These are phyloP conservation scores for Solanum virginianum DNA, from an alignment of 257 asterid species.

Conservation along the genomic window DNA sequence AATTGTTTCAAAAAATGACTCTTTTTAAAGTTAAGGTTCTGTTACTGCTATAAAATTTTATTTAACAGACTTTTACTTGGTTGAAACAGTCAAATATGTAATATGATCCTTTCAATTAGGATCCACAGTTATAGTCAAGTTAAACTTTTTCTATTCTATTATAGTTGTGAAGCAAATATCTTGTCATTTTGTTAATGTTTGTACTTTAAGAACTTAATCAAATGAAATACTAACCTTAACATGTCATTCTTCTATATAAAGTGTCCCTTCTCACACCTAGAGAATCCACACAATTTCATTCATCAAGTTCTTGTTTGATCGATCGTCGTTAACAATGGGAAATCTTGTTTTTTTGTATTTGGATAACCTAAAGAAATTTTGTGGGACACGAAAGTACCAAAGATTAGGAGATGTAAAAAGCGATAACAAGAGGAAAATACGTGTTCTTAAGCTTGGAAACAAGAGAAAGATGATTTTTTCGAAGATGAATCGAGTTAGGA, in stretches of 20 bases:
- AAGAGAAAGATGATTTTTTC: neutral
- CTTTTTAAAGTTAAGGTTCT: neutral
- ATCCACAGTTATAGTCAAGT: neutral
- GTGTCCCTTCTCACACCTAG: neutral
- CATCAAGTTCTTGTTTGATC: neutral
- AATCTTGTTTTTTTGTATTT: neutral
- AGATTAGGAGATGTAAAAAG: neutral
- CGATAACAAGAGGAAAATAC: neutral
- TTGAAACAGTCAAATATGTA: neutral
- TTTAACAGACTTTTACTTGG: neutral
- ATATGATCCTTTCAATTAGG: neutral
- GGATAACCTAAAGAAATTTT: conserved; percentile 7
- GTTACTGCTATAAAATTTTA: neutral
- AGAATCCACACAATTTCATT: neutral
- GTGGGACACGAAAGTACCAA: conserved; percentile 11
- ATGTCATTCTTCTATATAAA: neutral
- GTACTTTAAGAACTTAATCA: neutral
- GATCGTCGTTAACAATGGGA: neutral
- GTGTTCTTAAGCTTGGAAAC: conserved; percentile 1
- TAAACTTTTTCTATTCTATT: neutral
- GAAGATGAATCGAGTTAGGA: neutral
- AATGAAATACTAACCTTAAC: neutral
- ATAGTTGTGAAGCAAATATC: neutral
- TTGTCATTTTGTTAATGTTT: neutral
- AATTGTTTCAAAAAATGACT: neutral